Conservation (phyloP, 2,329 filamentous ascomycete genomes). For the Exophiala sp. region DNA sequence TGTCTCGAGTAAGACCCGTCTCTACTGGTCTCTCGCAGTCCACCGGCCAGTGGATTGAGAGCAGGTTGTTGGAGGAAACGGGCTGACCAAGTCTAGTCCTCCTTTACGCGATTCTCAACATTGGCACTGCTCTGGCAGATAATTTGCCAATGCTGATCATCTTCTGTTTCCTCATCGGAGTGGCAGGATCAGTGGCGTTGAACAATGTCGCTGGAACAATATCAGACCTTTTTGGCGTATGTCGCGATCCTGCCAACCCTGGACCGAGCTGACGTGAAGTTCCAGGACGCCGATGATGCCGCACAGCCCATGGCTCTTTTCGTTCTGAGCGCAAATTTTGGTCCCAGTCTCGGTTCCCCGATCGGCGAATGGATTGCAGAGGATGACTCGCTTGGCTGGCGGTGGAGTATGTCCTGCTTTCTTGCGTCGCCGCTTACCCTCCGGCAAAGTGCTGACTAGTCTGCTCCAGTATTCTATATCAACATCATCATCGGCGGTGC, state of each 20-base stretch:
- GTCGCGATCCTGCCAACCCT: slow-evolving; percentile 24
- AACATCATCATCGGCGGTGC: slow-evolving; percentile 39
- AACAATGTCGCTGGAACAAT: slow-evolving; percentile 37
- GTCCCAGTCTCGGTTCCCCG: slow-evolving; percentile 39
- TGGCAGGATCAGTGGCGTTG: slow-evolving; percentile 35
- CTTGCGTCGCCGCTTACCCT: no score
- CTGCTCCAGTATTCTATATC: slow-evolving; percentile 26
- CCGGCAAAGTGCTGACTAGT: background rate
- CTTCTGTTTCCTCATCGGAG: slow-evolving; percentile 36
- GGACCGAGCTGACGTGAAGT: background rate
- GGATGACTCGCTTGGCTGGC: slow-evolving; percentile 35
- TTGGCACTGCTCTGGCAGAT: slow-evolving; percentile 34
- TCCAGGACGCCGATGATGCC: slow-evolving; percentile 29
- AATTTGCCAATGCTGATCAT: slow-evolving; percentile 38
- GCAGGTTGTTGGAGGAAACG: background rate
- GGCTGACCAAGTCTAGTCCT: slow-evolving; percentile 16
- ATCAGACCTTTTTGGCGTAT: slow-evolving; percentile 35
- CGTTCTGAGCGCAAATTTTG: slow-evolving; percentile 38
- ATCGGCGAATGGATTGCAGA: slow-evolving; percentile 39
- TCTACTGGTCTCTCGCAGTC: background rate
- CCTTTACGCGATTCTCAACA: slow-evolving; percentile 35
- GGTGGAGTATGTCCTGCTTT: slow-evolving; percentile 36
- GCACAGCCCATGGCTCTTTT: slow-evolving; percentile 43
- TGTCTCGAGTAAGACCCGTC: slow-evolving; percentile 26
- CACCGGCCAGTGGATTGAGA: background rate